These are phyloP conservation scores for Boletus barrowsii DNA, from an alignment of 768 basidiomycete genomes.

Conservation along the genomic window DNA sequence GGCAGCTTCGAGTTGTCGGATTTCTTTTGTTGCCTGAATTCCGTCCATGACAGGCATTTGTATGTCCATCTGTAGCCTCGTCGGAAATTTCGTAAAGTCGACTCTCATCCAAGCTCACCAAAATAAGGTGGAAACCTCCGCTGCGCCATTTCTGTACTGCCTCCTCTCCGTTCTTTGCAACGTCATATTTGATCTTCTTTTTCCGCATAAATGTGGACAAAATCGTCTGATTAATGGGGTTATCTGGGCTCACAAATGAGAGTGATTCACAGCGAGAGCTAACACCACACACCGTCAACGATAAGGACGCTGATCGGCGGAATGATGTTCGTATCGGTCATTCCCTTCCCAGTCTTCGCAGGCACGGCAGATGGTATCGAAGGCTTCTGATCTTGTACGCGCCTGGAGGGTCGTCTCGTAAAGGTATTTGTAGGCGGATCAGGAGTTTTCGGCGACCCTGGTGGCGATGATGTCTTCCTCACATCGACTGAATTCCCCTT, in stretches of 20 bases:
- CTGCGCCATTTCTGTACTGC: constrained; percentile 94
- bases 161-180: constrained; percentile 93
- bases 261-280: not conserved
- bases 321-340: constrained; percentile 68
- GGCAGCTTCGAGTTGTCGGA: constrained; percentile 77
- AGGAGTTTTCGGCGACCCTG: constrained; percentile 29
- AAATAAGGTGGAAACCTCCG: constrained; percentile 91
- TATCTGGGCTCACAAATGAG: constrained; percentile 57
- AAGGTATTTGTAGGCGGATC: constrained; percentile 23
- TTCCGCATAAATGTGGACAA: constrained; percentile 95
- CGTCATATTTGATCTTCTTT: constrained; percentile 92
- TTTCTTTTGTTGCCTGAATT: constrained; percentile 95
- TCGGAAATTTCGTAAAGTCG: constrained; percentile 10
- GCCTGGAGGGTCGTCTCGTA: constrained; percentile 31
- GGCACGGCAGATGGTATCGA: constrained; percentile 26
- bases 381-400: constrained; percentile 30
- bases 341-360: constrained; percentile 49
- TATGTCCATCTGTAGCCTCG: constrained; percentile 87
- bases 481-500: constrained; percentile 27
- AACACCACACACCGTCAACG: constrained; percentile 76
- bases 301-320: constrained; percentile 98
- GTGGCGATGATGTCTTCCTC: constrained; percentile 35
- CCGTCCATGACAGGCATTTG: constrained; percentile 99
- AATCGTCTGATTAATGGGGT: constrained; percentile 97
- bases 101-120: constrained; percentile 52